Evolutionary conservation across 2,329 filamentous ascomycete genomes (phyloP).

Genomic region (Botryotinia globosa): DNA sequence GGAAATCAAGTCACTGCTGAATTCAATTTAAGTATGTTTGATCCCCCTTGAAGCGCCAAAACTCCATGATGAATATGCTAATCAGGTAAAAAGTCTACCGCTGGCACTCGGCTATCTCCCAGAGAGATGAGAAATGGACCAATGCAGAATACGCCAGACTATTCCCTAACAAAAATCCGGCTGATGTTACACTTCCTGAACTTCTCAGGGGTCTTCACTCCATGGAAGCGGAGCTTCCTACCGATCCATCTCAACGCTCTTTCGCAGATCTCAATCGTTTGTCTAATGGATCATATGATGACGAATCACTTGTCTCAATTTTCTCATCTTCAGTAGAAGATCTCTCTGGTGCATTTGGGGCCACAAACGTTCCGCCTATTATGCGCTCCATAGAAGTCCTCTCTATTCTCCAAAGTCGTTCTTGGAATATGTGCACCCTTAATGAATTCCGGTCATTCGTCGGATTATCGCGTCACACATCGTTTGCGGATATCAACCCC

Average conservation of each 20-base stretch:
- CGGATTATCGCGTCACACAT: conserved; percentile 48
- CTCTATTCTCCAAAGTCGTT: conserved; percentile 47
- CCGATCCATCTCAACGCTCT: conserved; percentile 65
- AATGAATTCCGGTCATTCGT: conserved; percentile 50
- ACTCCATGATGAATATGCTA: not conserved
- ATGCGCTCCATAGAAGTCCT: conserved; percentile 49
- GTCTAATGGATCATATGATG: conserved; percentile 65
- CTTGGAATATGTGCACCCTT: conserved; percentile 41
- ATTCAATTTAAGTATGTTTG: conserved; percentile 65
- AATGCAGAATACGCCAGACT: conserved; percentile 50
- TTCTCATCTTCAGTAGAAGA: conserved; percentile 54
- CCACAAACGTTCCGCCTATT: conserved; percentile 47
- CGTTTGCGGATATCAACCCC: conserved; percentile 51
- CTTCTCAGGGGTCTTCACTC: conserved; percentile 61
- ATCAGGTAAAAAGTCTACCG: conserved; percentile 51
- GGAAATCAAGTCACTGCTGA: conserved; percentile 82
- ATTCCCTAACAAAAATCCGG: conserved; percentile 51
- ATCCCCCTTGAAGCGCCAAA: not conserved
- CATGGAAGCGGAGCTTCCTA: conserved; percentile 58
- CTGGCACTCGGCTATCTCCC: conserved; percentile 75
- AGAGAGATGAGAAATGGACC: conserved; percentile 71
- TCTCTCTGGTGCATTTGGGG: conserved; percentile 50
- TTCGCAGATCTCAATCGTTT: conserved; percentile 67
- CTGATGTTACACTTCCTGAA: conserved; percentile 55
- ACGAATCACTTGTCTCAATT: conserved; percentile 73